Evolutionary conservation across 768 basidiomycete species (phyloP), one percentile per base, ranked within the genome.

Genomic region (Lactarius akahatsu): DNA sequence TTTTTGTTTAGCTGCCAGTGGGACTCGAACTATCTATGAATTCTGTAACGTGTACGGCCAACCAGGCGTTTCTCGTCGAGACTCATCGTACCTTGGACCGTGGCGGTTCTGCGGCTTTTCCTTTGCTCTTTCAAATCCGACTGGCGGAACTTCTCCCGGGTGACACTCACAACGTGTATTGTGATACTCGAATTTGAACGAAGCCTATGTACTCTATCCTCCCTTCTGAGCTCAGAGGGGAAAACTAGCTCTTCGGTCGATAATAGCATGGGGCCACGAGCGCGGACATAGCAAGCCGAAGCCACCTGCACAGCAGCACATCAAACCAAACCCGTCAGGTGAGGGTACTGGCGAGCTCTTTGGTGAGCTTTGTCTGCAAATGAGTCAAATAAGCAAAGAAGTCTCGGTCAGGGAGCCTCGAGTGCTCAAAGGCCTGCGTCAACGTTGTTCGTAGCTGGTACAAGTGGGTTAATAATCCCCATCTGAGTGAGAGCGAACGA

Each of bases 401-500:
- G 56, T 92, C 92, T 66, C 81, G 80, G 62, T 89, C 86, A 1
- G 91, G 90, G 36, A 94, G 81, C 3, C 86, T 80, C 20, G 92
- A 91, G 71, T 92, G 79, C 34, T 90, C 85, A 47, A 85, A 76
- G 0, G 86, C 89, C 76, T 95, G 91, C 0, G 78, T 83, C 18
- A 95, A 83, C 71, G 93, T 89, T 0, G 88, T 87, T 61, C 83
- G 83, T 47, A 93, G 82, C 90, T 92, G 50, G 15, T 72, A n/a
- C 23, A 15, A 34, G 56, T 59, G 15, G 2, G n/a, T 52, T 50
- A 23, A 50, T 15, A 52, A 26, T 6, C 26, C 5, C 50, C 10
- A 26, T 50, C 10, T 11, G 5, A 26, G 5, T 20, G 20, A 38
- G n/a, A 57, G 32, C 57, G 40, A 50, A 43, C 30, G 26, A 50